Evolutionary conservation across 495 filamentous ascomycete species (phyloP).

Genomic region (Talaromyces thailandensis): DNA sequence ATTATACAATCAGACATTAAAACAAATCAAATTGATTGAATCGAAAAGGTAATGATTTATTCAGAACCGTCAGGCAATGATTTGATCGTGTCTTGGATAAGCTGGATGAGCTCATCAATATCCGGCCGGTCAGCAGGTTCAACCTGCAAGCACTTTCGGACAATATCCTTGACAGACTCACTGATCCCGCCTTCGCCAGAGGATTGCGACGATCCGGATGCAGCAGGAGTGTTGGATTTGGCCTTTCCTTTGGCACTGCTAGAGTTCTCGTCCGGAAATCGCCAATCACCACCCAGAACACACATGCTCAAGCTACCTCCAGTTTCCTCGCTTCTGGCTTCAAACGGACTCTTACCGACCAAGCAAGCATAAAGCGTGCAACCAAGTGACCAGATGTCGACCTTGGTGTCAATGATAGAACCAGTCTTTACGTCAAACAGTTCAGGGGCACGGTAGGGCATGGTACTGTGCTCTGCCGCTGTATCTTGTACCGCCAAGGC

Average conservation of each 20-base stretch:
- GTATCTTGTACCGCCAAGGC: constrained; percentile 88
- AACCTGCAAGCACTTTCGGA: constrained; percentile 81
- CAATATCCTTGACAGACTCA: constrained; percentile 72
- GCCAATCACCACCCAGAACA: constrained; percentile 84
- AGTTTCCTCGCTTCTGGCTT: constrained; percentile 90
- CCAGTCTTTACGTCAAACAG: constrained; percentile 97
- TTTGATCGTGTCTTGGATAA: constrained; percentile 68
- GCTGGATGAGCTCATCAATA: constrained; percentile 76
- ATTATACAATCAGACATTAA: background rate
- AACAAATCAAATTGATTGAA: background rate
- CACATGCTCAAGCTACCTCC: constrained; percentile 88
- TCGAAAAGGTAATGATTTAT: background rate
- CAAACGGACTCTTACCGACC: constrained; percentile 92
- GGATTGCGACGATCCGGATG: constrained; percentile 12
- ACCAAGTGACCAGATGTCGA: constrained; percentile 95
- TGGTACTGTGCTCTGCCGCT: constrained; percentile 92
- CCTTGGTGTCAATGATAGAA: constrained; percentile 87
- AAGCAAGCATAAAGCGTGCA: constrained; percentile 95
- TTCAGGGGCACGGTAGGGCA: constrained; percentile 97
- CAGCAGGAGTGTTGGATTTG: constrained; percentile 25
- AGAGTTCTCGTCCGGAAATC: constrained; percentile 77
- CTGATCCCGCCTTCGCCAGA: constrained; percentile 43
- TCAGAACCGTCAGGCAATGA: constrained; percentile 53
- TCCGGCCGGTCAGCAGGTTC: constrained; percentile 87
- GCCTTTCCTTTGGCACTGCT: constrained; percentile 48